These are phyloP conservation scores for Rhynchospora pubera DNA, from an alignment of 176 grass and related monocot genomes.

Conservation along the genomic window DNA sequence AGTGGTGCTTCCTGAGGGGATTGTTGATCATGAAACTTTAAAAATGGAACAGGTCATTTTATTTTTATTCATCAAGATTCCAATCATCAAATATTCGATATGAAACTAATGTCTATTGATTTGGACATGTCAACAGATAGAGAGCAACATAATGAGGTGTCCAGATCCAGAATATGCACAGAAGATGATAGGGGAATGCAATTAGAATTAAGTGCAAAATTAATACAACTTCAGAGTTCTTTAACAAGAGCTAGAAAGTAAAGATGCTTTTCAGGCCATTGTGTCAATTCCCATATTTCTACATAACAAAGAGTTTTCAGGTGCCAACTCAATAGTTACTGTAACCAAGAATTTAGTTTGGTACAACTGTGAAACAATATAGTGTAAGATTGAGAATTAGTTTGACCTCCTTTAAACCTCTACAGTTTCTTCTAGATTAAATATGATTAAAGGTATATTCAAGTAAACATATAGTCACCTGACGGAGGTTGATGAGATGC, in stretches of 20 bases:
- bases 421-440: not conserved
- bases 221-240: not conserved
- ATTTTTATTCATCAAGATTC: constrained; percentile 9
- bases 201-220: constrained; percentile 10
- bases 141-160: constrained; percentile 95
- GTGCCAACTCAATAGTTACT: not conserved
- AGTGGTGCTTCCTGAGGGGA: constrained; percentile 79
- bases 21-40: constrained; percentile 73
- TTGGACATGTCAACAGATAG: constrained; percentile 55
- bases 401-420: not conserved
- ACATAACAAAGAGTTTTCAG: not conserved
- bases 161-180: constrained; percentile 90
- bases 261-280: constrained; percentile 19
- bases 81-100: constrained; percentile 6
- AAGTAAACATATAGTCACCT: constrained; percentile 34
- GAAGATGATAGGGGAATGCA: constrained; percentile 94
- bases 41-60: constrained; percentile 64
- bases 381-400: not conserved
- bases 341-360: not conserved
- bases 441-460: not conserved
- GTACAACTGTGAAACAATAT: not conserved
- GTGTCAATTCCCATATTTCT: not conserved
- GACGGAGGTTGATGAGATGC: constrained; percentile 98
- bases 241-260: not conserved
- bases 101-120: constrained; percentile 26